These are phyloP conservation scores for Rhodotorula sp. DNA, from an alignment of 1,284 basidiomycete genomes.

Conservation along the genomic window DNA sequence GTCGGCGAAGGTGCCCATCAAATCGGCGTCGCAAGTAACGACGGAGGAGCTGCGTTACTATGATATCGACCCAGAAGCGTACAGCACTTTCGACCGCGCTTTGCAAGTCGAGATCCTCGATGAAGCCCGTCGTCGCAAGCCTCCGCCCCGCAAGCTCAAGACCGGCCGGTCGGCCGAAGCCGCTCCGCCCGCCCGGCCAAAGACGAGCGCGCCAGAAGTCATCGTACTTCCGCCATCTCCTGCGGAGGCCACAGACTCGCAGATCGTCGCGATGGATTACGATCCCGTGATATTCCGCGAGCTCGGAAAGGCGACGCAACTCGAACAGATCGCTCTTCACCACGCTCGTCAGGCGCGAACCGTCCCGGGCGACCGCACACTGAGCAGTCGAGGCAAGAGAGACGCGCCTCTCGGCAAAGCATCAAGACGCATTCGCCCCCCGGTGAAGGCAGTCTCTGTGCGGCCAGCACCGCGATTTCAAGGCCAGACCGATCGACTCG, in stretches of 20 bases:
- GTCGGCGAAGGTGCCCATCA: neutral
- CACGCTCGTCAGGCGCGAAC: neutral
- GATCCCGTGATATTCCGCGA: conserved; percentile 8
- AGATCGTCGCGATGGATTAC: conserved; percentile 46
- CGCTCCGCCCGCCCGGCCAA: neutral
- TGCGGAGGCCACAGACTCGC: conserved; percentile 4
- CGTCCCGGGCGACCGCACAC: conserved; percentile 1
- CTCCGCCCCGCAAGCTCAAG: neutral
- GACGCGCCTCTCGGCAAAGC: neutral
- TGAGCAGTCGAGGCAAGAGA: neutral
- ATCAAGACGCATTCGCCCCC: neutral
- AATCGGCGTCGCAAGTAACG: conserved; percentile 8
- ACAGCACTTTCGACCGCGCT: conserved; percentile 7
- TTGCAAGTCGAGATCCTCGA: conserved; percentile 19
- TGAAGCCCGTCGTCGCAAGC: conserved; percentile 9
- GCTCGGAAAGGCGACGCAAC: conserved; percentile 20
- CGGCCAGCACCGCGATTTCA: conserved; percentile 22
- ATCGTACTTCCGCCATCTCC: conserved; percentile 19
- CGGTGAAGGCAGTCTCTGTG: conserved; percentile 18
- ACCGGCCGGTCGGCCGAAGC: neutral
- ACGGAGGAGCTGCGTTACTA: conserved; percentile 25
- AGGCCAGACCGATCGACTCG: conserved; percentile 52
- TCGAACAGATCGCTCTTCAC: conserved; percentile 10
- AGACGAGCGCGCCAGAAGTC: neutral
- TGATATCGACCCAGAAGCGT: conserved; percentile 34